Base-by-base conservation (phyloP, 2,329 filamentous ascomycete genomes). In the Monilinia laxa region DNA sequence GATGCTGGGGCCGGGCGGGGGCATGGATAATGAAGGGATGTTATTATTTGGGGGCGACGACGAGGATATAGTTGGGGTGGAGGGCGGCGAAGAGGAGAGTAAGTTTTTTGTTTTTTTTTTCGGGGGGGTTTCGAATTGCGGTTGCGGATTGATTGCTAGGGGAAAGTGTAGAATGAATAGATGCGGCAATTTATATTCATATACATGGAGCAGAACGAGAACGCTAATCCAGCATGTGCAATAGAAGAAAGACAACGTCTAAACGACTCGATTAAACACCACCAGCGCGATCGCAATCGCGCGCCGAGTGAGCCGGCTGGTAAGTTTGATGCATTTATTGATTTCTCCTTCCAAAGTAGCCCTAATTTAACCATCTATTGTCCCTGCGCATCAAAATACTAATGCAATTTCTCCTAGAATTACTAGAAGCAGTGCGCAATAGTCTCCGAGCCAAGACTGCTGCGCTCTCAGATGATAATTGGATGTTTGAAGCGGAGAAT, bases 401-500 rank as follows among this genome's bases (percentile, higher is more conserved):
- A 35, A 35, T 5, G 31, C 31, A 5, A 35, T 57, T 60, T 45
- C 64, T 63, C 31, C 28, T 68, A 88, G 90, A 93, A 77, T 82
- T 93, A 4, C 81, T 92, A 35, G 87, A 90, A 70, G 84, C 87
- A 28, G 84, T 93, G 58, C 85, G 86, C 70, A 84, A 87, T 45
- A 93, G 89, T 76, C 80, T 96, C 65, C 83, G 86, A 71, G 86
- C 86, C 67, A 92, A 92, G 76, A 89, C 93, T 2, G 84, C 86
- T 20, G 87, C 88, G 18, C 79, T 96, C 60, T 85, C 90, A 28
- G 90, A 95, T 62, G 93, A 97, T 74, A 90, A 89, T 73, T 97
- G 93, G 93, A 96, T 96, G 89, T 96, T 90, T 78, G 91, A 93
- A 76, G 81, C 85, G 31, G 74, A 77, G 66, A 72, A 74, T 20